These are phyloP conservation scores for Allium fistulosum DNA, from an alignment of 106 monocot genomes.

Conservation along the genomic window DNA sequence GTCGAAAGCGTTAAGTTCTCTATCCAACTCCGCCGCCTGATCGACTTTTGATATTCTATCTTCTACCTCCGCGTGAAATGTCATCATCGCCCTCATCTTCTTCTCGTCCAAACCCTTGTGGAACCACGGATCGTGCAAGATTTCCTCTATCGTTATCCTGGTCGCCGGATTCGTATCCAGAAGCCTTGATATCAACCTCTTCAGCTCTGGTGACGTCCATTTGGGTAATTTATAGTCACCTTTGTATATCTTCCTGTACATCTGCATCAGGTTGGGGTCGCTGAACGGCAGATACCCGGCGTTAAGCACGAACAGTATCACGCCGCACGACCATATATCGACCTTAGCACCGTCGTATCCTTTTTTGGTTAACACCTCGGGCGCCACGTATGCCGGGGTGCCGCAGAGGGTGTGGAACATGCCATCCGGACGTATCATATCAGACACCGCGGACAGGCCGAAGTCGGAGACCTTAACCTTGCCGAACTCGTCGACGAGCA, in stretches of 20 bases:
- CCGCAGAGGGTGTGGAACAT: conserved; percentile 31
- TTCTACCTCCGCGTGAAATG: conserved; percentile 10
- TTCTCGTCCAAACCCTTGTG: conserved; percentile 13
- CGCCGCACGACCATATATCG: conserved; percentile 40
- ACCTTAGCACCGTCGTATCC: conserved; percentile 19
- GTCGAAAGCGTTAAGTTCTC: conserved; percentile 41
- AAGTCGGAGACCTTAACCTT: conserved; percentile 33
- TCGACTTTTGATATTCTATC: not conserved
- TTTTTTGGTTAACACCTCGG: conserved; percentile 20
- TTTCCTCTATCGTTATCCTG: conserved; percentile 22
- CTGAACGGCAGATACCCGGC: conserved; percentile 29
- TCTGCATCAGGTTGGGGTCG: conserved; percentile 22
- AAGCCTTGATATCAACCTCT: conserved; percentile 10
- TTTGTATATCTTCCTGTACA: conserved; percentile 27
- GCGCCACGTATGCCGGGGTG: conserved; percentile 34
- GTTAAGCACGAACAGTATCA: conserved; percentile 29
- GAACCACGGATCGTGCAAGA: conserved; percentile 27
- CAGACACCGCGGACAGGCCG: conserved; percentile 19
- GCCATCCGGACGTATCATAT: conserved; percentile 12
- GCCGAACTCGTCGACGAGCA: conserved; percentile 24
- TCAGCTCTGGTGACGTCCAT: conserved; percentile 32
- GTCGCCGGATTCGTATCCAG: conserved; percentile 31
- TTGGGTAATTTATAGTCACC: conserved; percentile 23
- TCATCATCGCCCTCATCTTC: conserved; percentile 6
- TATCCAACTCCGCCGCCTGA: conserved; percentile 3